Percentiles rank a stretch among this genome's conserved stretches.
Conservation (phyloP, 2,329 filamentous ascomycete species). For the Myrmaecium sp. region DNA sequence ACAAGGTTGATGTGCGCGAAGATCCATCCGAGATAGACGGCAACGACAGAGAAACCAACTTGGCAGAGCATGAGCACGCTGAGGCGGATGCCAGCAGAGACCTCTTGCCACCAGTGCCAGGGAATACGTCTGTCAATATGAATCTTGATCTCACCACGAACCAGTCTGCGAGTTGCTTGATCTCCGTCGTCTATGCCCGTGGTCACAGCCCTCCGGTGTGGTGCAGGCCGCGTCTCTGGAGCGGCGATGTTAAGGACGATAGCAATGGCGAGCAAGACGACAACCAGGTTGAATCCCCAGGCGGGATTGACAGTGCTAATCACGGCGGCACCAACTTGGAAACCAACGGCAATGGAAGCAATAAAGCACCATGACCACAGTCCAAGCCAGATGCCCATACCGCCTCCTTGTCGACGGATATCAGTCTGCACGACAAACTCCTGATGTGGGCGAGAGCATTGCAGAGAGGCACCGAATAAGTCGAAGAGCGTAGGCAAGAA, state of each 20-base stretch:
- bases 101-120: conserved; percentile 61
- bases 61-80: conserved; percentile 56
- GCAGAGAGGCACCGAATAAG: conserved; percentile 59
- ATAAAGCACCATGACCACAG: conserved; percentile 63
- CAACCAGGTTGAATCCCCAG: conserved; percentile 62
- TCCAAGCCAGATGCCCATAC: conserved; percentile 64
- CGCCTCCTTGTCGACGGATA: conserved; percentile 56
- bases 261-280: conserved; percentile 47
- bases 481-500: conserved; percentile 55
- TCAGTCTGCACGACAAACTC: conserved; percentile 52
- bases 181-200: conserved; percentile 37
- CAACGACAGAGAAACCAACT: conserved; percentile 54
- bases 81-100: conserved; percentile 51
- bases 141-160: conserved; percentile 60
- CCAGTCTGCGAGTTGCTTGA: conserved; percentile 39
- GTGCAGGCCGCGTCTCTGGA: conserved; percentile 54
- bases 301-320: conserved; percentile 47
- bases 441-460: conserved; percentile 55
- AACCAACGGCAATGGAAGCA: conserved; percentile 54
- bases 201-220: conserved; percentile 49
- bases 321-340: conserved; percentile 52
- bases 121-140: conserved; percentile 56
- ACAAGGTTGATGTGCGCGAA: conserved; percentile 60
- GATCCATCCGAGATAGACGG: conserved; percentile 58
- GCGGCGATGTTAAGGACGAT: conserved; percentile 53